Base-by-base conservation (phyloP, 1,139 yeast species). In the Yamadazyma blattariae region DNA sequence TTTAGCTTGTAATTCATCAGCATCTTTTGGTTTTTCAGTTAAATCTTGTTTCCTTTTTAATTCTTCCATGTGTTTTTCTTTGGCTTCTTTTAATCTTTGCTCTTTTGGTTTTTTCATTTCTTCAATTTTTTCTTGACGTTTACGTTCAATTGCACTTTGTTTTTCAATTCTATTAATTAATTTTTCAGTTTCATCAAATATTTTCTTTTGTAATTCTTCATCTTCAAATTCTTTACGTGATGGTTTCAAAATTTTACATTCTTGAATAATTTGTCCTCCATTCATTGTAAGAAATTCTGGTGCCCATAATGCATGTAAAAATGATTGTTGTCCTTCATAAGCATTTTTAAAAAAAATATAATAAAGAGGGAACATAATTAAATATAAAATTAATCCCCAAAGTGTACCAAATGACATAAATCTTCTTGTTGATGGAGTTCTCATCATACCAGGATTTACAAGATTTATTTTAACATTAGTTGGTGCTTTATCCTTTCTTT, bases 371-470 rank as follows among this genome's bases (percentile, higher is more conserved):
- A 81, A 86, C 33, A 84, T 43, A 2, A 89, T 5, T 26, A 88
- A 42, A 57, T 92, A 92, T 4, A 82, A 19, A 1, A 83, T 18
- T 32, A 92, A 66, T 1, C 96, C 94, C 56, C 75, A 60, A 2
- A 92, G 49, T 0, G 86, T 68, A 0, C 98, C 97, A 62, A 86
- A 71, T 9, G 95, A 79, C 9, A 86, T 44, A 32, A 82, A 79
- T 40, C 97, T 73, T 49, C 95, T 78, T 31, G 92, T 82, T 25
- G 94, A 79, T 2, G 95, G 86, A 2, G 95, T 80, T 49, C 97
- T 73, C 82, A 87, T 85, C 33, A 90, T 49, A 0, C 98, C 98
- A 0, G 98, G 98, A 52, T 92, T 94, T 5, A 86, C 95, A 40
- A 87, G 49, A 40, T 82, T 73, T n/a, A 88, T 71, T 34, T 82